A percentile compares a stretch with the other conserved stretches of the same genome.
Conservation (phyloP, 495 filamentous ascomycete genomes). For the Aspergillus indologenus region DNA sequence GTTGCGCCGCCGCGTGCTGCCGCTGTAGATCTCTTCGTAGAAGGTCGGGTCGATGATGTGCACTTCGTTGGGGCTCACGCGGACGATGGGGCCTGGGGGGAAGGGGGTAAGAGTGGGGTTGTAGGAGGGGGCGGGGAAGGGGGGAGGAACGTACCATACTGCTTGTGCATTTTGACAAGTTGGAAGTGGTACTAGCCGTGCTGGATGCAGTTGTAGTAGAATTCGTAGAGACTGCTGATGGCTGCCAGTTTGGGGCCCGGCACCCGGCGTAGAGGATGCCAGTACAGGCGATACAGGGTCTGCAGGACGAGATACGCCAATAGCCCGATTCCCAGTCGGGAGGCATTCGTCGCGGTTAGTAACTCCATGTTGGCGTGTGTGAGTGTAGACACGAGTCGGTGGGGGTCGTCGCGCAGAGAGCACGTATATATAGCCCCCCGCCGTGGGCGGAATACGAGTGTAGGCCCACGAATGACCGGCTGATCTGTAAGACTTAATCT, state of each 20-base stretch:
- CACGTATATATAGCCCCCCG: no score
- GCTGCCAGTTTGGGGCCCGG: slow-evolving; percentile 30
- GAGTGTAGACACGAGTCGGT: no score
- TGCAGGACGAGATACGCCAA: background rate
- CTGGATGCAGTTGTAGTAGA: slow-evolving; percentile 14
- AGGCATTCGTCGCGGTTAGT: no score
- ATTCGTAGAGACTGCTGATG: slow-evolving; percentile 28
- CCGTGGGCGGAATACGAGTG: no score
- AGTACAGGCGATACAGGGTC: slow-evolving; percentile 19
- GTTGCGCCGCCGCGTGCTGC: slow-evolving; percentile 8
- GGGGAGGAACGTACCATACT: slow-evolving; percentile 9
- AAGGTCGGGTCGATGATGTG: slow-evolving; percentile 20
- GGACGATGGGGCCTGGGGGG: slow-evolving; percentile 20
- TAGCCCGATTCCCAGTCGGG: background rate
- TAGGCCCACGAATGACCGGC: no score
- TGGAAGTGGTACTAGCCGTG: slow-evolving; percentile 9
- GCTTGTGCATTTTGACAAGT: slow-evolving; percentile 15
- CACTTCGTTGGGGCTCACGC: slow-evolving; percentile 22
- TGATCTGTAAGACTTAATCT: no score
- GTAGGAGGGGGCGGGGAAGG: background rate
- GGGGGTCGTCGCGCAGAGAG: no score
- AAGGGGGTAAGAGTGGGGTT: background rate
- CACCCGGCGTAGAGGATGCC: slow-evolving; percentile 23
- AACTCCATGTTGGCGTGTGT: background rate
- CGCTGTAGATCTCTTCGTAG: slow-evolving; percentile 18